Evolutionary conservation across 805 yeast species (phyloP), one percentile per base, ranked within the genome.

Genomic region (Naumovozyma dairenensis): DNA sequence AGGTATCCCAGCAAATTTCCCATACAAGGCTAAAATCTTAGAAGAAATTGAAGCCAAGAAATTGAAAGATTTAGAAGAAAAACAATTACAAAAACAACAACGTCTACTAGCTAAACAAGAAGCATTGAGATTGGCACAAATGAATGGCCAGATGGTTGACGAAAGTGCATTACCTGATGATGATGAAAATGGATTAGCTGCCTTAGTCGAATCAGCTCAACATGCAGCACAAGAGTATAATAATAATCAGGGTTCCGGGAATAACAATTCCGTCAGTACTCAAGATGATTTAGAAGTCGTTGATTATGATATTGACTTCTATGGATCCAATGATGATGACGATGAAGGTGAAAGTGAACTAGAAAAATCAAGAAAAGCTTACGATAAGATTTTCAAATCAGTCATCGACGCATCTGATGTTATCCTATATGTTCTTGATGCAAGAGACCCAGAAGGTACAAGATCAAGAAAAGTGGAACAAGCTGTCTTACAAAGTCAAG

Each of bases 381-480:
- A 81, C 55, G 97, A 89, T 58, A 89, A 87, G 63, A 77, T 89
- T 39, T 89, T 87, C 69, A 87, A 86, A 60, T 71, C 86, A 12
- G 96, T 92, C 24, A 87, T 92, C 16, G 96, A 86, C 40, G 80
- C 86, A 16, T 68, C 96, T 2, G 98, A 89, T 56, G 95, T 89
- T 35, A 67, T 89, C 14, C 67, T 87, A 36, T 89, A 92, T 53
- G 96, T 89, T n/a, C 65, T 89, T 52, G 98, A 89, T 62, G 95
- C 98, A 1, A 78, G 98, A 60, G 96, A 92, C 60, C 98, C 98
- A 35, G 94, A 84, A 59, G 78, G 85, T 14, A 89, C 97, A 3
- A 75, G 98, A 53, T 86, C 96, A 6, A 75, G 77, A 55, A 84
- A 76, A 54, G 87, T 92, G 27, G 98, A 92, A 66, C 81, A 84